Conservation (phyloP, 2,329 filamentous ascomycete genomes). For the Lachnellula subtilissima region DNA sequence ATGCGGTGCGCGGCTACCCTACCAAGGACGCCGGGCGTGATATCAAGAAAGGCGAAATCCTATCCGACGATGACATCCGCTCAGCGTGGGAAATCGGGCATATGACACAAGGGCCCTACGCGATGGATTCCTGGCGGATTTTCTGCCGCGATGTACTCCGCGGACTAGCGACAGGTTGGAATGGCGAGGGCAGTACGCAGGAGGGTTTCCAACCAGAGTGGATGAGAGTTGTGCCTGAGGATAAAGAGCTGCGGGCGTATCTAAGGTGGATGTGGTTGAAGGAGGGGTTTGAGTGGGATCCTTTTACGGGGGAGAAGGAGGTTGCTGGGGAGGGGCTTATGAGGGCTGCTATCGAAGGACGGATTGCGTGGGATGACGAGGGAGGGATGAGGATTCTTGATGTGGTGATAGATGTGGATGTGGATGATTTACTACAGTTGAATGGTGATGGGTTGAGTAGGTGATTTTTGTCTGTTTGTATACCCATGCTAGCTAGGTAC, state of each 20-base stretch:
- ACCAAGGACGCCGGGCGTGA: conserved; percentile 43
- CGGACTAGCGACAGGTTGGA: conserved; percentile 61
- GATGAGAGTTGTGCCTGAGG: conserved; percentile 76
- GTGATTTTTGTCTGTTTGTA: too few species aligned
- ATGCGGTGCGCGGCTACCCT: conserved; percentile 53
- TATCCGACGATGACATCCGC: conserved; percentile 39
- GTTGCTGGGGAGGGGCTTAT: conserved; percentile 50
- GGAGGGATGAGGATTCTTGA: conserved; percentile 36
- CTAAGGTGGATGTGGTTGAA: conserved; percentile 89
- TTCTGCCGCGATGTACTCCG: conserved; percentile 80
- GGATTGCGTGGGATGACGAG: conserved; percentile 39
- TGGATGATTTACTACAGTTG: background rate
- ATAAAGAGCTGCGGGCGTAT: conserved; percentile 87
- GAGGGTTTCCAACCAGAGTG: conserved; percentile 74
- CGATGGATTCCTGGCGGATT: conserved; percentile 86
- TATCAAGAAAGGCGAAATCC: conserved; percentile 41
- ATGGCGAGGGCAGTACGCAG: conserved; percentile 45
- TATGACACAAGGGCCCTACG: conserved; percentile 76
- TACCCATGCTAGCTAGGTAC: too few species aligned
- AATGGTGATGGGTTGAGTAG: too few species aligned
- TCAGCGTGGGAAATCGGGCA: conserved; percentile 76
- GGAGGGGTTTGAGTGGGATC: conserved; percentile 80
- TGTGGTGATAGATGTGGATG: conserved; percentile 16
- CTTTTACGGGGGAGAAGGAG: conserved; percentile 58
- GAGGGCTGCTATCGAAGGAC: conserved; percentile 51